Base-by-base conservation (phyloP, 805 yeast genomes). In the Schizosaccharomyces osmophilus region DNA sequence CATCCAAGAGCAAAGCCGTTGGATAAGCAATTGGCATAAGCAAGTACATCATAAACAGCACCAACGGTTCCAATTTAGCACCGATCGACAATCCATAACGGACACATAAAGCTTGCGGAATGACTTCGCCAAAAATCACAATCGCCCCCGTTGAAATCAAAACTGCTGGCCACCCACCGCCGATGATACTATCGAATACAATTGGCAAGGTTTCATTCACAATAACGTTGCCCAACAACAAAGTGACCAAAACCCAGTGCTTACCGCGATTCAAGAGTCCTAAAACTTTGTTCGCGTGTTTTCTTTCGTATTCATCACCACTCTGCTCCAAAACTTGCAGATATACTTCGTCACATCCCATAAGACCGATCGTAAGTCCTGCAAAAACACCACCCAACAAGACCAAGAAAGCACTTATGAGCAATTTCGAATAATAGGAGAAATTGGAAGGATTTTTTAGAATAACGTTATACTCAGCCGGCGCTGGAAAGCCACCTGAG, bases 281-380 rank as follows among this genome's bases (percentile, higher is more conserved):
- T 63, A 90, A 77, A 39, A 90, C 97, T 66, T 79, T 82, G 24
- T 74, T 71, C 13, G 97, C 93, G 65, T 81, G 77, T 61, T 73
- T 76, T 45, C 83, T 78, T 70, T 90, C 97, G 5, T 76, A 70
- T 11, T 65, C 64, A 43, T 67, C 70, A n/a, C 98, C 97, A n/a
- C 88, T 81, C 58, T 84, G 81, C 62, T 88, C 82, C 64, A 90
- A 84, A 13, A 90, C 98, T 71, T 87, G 90, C 64, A 90, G 76
- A 68, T 89, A 87, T 29, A 90, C 90, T 71, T 90, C 97, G 71
- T 90, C 97, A 72, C 90, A 97, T 66, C 97, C 97, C 98, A 90
- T 90, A 11, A 90, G 78, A 1, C 93, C 97, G 59, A 90, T 75
- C n/a, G 98, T 93, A 55, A 90, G 76, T 26, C 68, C 95, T 4